Evolutionary conservation across 805 yeast species (phyloP).

Genomic region (Lipomyces orientalis): DNA sequence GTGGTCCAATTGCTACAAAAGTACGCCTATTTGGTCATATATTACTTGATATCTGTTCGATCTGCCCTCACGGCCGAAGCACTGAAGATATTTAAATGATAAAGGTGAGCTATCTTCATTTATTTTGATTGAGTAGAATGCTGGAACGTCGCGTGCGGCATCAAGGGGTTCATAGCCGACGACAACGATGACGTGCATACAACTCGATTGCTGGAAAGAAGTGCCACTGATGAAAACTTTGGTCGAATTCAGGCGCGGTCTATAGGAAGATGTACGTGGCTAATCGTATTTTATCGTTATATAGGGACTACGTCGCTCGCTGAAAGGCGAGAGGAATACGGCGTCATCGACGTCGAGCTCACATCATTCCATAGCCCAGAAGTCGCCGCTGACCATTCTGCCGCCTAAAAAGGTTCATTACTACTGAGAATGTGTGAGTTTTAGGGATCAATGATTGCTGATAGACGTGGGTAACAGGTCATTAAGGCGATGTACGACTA

Average conservation of each 20-base stretch:
- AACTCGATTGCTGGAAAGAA: background rate
- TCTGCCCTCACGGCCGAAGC: background rate
- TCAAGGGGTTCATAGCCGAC: background rate
- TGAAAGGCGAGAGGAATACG: slow-evolving; percentile 8
- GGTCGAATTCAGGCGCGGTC: background rate
- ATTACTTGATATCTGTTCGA: background rate
- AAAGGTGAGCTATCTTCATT: background rate
- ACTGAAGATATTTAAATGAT: background rate
- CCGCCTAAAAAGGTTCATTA: slow-evolving; percentile 14
- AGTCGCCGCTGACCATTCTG: slow-evolving; percentile 18
- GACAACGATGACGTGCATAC: background rate
- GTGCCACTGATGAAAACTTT: too few relatives aligned
- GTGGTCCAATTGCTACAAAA: background rate
- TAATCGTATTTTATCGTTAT: background rate
- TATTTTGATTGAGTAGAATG: background rate
- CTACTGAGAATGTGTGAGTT: background rate
- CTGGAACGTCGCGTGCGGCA: background rate
- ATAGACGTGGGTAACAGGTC: slow-evolving; percentile 51
- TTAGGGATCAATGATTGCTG: slow-evolving; percentile 1
- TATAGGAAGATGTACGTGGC: background rate
- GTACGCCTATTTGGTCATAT: background rate
- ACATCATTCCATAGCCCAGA: slow-evolving; percentile 9
- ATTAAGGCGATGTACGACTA: slow-evolving; percentile 83
- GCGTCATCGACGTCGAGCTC: slow-evolving; percentile 2
- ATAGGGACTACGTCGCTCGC: slow-evolving; percentile 14